phyloP scores from a whole-genome alignment of 371 early-diverging fungal genomes.

The Apophysomyces variabilis region DNA sequence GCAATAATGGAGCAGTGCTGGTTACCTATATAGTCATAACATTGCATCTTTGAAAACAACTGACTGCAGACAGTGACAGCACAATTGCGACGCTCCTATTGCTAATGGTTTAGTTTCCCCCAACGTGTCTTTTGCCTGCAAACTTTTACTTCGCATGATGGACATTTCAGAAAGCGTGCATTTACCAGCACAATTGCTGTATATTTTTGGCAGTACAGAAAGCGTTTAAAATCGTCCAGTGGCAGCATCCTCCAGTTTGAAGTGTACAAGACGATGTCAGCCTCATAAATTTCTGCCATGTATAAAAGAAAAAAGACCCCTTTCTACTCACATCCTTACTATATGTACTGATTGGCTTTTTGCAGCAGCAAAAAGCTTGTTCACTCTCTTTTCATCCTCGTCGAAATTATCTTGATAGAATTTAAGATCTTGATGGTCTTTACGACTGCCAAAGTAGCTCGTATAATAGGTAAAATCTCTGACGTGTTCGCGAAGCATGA shows the following conservation, averaged over 20 bases:
- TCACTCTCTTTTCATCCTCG: conserved; percentile 71
- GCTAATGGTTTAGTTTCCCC: not conserved
- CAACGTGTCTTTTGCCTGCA: not conserved
- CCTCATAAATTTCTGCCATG: not conserved
- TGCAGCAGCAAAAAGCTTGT: conserved; percentile 72
- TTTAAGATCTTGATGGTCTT: conserved; percentile 61
- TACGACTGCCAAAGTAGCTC: conserved; percentile 76
- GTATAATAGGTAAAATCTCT: conserved; percentile 87
- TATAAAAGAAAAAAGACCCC: not conserved
- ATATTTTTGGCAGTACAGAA: conserved; percentile 69
- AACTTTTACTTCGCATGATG: conserved; percentile 48
- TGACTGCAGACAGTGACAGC: conserved; percentile 37
- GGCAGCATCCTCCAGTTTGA: conserved; percentile 54
- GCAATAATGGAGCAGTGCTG: not conserved
- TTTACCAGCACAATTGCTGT: conserved; percentile 77
- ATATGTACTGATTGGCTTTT: conserved; percentile 67
- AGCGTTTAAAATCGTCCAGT: conserved; percentile 78
- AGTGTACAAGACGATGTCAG: not conserved
- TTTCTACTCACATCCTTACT: conserved; percentile 58
- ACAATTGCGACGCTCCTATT: conserved; percentile 41
- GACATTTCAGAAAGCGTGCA: conserved; percentile 61
- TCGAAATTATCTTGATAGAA: conserved; percentile 72
- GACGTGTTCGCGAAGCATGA: conserved; percentile 63
- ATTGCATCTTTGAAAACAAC: conserved; percentile 46
- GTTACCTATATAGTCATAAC: conserved; percentile 54